Percentiles rank a stretch among this genome's conserved stretches.
phyloP scores from a whole-genome alignment of 2,329 filamentous ascomycete genomes.

The Xylariaceae sp. region DNA sequence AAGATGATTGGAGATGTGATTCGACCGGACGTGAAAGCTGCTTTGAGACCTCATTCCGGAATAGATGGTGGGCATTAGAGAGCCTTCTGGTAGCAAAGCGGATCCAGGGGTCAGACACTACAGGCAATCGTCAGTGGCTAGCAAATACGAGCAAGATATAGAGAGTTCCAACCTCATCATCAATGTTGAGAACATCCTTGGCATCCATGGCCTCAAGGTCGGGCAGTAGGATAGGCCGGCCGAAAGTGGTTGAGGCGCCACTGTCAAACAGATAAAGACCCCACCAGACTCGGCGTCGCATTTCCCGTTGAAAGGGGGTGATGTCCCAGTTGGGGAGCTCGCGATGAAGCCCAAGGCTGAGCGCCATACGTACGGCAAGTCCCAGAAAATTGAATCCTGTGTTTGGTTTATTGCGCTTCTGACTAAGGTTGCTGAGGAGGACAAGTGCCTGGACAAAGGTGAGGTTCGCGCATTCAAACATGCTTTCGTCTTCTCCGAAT shows the following conservation, averaged over 20 bases:
- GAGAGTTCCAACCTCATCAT: constrained; percentile 21
- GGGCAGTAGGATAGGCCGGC: constrained; percentile 20
- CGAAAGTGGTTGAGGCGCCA: constrained; percentile 34
- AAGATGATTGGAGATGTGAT: constrained; percentile 24
- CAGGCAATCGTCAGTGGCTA: too few relatives aligned
- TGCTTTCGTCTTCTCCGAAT: constrained; percentile 6
- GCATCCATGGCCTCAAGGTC: constrained; percentile 24
- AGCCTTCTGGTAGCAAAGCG: constrained; percentile 15
- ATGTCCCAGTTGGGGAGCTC: constrained; percentile 30
- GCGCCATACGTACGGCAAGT: constrained; percentile 39
- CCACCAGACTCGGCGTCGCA: constrained; percentile 31
- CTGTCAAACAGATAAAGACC: constrained; percentile 34
- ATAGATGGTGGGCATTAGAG: constrained; percentile 17
- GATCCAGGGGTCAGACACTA: constrained; percentile 19
- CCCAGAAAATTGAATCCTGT: constrained; percentile 43
- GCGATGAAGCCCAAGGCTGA: constrained; percentile 40
- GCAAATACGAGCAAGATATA: not conserved
- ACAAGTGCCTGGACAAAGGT: constrained; percentile 25
- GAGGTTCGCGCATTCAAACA: constrained; percentile 25
- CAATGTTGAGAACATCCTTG: constrained; percentile 20
- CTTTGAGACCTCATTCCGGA: constrained; percentile 22
- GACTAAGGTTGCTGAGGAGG: constrained; percentile 26
- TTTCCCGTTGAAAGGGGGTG: constrained; percentile 19
- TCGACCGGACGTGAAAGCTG: constrained; percentile 24
- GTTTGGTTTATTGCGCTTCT: constrained; percentile 43